Percentiles rank a stretch among this genome's conserved stretches.
Conservation (phyloP, 495 filamentous ascomycete species). For the Massariosphaeria phaeospora region DNA sequence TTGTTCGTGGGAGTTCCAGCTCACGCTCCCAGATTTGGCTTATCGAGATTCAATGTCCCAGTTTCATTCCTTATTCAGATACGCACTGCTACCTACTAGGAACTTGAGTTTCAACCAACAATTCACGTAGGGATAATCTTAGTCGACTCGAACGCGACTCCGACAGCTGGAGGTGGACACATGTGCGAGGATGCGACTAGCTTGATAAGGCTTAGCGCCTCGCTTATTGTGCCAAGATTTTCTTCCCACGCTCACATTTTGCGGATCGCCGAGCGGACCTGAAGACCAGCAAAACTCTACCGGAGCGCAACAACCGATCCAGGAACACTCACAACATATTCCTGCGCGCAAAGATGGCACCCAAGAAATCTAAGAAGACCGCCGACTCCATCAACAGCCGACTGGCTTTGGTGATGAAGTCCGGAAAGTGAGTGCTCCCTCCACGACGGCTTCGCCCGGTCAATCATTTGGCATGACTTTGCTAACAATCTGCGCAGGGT, state of each 20-base stretch:
- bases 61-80: too few relatives aligned
- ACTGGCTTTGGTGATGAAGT: constrained; percentile 93
- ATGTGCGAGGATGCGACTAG: too few relatives aligned
- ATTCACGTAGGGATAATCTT: too few relatives aligned
- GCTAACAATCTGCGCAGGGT: background rate
- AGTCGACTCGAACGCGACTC: too few relatives aligned
- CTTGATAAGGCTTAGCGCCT: background rate
- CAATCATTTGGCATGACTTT: too few relatives aligned
- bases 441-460: too few relatives aligned
- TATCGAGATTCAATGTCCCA: too few relatives aligned
- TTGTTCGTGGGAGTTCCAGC: too few relatives aligned
- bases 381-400: constrained; percentile 81
- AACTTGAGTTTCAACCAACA: too few relatives aligned
- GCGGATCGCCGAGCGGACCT: background rate
- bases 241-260: background rate
- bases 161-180: too few relatives aligned
- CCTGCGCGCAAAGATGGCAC: constrained; percentile 66
- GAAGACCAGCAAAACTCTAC: constrained; percentile 7
- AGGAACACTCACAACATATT: constrained; percentile 6
- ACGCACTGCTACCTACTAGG: too few relatives aligned
- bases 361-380: constrained; percentile 92
- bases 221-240: constrained; percentile 3
- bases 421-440: constrained; percentile 58
- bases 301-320: constrained; percentile 30
- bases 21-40: too few relatives aligned